Evolutionary conservation across 805 yeast genomes (phyloP), one percentile per base, ranked within the genome.

Genomic region (Yarrowia hollandica): DNA sequence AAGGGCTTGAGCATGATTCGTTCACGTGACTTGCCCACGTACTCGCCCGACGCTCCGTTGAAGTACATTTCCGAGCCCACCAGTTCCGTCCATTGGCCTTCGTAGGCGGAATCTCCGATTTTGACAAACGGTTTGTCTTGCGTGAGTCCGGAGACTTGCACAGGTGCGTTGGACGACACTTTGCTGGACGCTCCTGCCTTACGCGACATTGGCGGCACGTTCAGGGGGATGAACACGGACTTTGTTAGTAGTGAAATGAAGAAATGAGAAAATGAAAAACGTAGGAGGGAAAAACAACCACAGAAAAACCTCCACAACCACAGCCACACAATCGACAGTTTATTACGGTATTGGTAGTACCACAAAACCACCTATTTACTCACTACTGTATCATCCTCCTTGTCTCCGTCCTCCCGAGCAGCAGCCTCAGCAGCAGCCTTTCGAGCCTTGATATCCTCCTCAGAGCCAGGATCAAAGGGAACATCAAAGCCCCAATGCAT

Each of bases 401-500:
- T n/a, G n/a, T n/a, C n/a, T n/a, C n/a, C n/a, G 9, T 37, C 60
- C 11, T 46, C 52, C 16, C 42, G 38, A 28, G 28, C 21, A 23
- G 23, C 62, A 18, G 62, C 46, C 33, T 34, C 60, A 7, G 55
- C 63, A 22, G 60, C 60, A 19, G 56, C 35, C 37, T 60, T 33
- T 12, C 72, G 67, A 31, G 66, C 63, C 34, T 62, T 66, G 42
- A 90, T 82, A 71, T 90, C 97, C 54, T 86, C 96, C 63, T 85
- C 89, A 3, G 96, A 87, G 10, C 97, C 97, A 5, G 97, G 96
- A 73, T 89, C 96, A 64, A 81, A 85, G 16, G 82, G 82, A 60
- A 76, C 68, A 30, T 80, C 82, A 75, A 90, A 92, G 65, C 85
- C 82, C 97, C 97, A 91, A 68, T 88, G 85, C 95, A 90, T 89